Evolutionary conservation across 257 asterid genomes (phyloP).

Genomic region (Perilla frutescens): DNA sequence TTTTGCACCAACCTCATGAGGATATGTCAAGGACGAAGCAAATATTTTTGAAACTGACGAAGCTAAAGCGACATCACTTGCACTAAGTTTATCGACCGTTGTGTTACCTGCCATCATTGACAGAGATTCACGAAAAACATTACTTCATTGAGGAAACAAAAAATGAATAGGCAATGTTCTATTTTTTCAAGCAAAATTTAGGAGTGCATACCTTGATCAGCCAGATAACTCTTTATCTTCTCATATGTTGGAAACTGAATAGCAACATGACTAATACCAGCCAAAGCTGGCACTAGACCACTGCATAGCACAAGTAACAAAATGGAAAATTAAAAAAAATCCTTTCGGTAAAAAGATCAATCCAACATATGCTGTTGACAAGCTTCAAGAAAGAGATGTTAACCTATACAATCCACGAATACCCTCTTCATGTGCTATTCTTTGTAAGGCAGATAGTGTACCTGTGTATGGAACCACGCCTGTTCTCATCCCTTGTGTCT

Average conservation of each 20-base stretch:
- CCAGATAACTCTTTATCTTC: slow-evolving; percentile 80
- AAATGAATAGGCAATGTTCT: background rate
- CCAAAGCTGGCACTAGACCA: slow-evolving; percentile 98
- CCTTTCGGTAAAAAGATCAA: slow-evolving; percentile 18
- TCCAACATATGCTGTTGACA: slow-evolving; percentile 6
- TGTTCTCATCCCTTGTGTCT: slow-evolving; percentile 78
- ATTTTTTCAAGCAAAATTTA: background rate
- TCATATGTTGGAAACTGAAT: slow-evolving; percentile 94
- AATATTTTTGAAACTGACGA: slow-evolving; percentile 91
- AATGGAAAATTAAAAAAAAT: slow-evolving; percentile 13
- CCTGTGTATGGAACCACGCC: slow-evolving; percentile 74
- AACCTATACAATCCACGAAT: slow-evolving; percentile 89
- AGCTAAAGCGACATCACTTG: slow-evolving; percentile 84
- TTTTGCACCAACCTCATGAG: slow-evolving; percentile 74
- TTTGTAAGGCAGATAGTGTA: slow-evolving; percentile 81
- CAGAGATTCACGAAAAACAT: slow-evolving; percentile 23
- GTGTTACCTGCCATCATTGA: slow-evolving; percentile 61
- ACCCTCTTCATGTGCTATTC: slow-evolving; percentile 95
- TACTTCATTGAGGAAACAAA: slow-evolving; percentile 24
- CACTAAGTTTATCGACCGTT: slow-evolving; percentile 69
- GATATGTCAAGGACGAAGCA: slow-evolving; percentile 95
- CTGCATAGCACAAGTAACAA: slow-evolving; percentile 51
- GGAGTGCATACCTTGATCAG: slow-evolving; percentile 58
- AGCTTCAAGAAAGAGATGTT: slow-evolving; percentile 25
- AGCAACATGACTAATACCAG: slow-evolving; percentile 93